phyloP scores from a whole-genome alignment of 257 asterid species.

The Pogostemon cablin region DNA sequence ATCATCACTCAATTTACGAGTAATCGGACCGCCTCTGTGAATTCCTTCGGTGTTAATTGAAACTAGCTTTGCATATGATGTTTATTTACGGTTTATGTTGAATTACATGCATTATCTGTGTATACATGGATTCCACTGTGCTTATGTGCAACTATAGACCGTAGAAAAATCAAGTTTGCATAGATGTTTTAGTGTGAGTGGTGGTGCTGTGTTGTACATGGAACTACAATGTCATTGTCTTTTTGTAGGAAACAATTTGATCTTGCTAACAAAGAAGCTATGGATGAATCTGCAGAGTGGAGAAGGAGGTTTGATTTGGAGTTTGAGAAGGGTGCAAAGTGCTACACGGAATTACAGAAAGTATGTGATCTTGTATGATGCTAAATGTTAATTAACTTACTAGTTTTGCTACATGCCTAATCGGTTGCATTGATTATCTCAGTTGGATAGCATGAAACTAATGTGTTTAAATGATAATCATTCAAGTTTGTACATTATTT shows the following conservation, averaged over 20 bases:
- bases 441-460: not conserved
- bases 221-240: conserved; percentile 19
- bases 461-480: not conserved
- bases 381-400: conserved; percentile 1
- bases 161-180: not conserved
- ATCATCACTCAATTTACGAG: not conserved
- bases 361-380: conserved; percentile 40
- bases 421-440: not conserved
- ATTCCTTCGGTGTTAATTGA: not conserved
- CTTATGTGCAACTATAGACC: not conserved
- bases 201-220: not conserved
- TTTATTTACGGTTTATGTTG: not conserved
- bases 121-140: not conserved
- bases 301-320: conserved; percentile 80
- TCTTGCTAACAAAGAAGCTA: conserved; percentile 96
- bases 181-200: not conserved
- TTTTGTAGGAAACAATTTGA: conserved; percentile 83
- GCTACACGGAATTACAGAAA: conserved; percentile 59
- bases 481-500: not conserved
- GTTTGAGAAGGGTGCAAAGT: conserved; percentile 49
- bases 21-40: conserved; percentile 1
- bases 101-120: not conserved
- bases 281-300: conserved; percentile 99
- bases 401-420: not conserved
- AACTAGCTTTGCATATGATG: not conserved